Percentiles rank a stretch among this genome's conserved stretches.
These are phyloP conservation scores for Pistacia atlantica DNA, from an alignment of 345 rosid genomes.

Conservation along the genomic window DNA sequence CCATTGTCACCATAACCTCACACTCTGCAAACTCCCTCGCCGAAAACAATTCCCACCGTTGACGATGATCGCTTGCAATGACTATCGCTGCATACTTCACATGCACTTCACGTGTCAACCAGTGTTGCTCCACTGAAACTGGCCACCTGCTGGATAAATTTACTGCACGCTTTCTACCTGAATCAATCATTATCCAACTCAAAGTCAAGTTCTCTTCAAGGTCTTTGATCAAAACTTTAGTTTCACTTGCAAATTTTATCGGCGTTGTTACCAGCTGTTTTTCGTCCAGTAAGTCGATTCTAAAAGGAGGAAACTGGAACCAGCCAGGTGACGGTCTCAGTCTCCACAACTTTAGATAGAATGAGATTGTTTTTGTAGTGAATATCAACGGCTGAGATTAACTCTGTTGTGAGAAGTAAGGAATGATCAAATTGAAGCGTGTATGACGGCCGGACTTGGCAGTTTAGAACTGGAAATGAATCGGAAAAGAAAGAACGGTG, in stretches of 20 bases:
- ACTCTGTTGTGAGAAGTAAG: constrained; percentile 12
- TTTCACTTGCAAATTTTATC: constrained; percentile 18
- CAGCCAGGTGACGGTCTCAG: constrained; percentile 48
- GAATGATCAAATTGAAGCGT: constrained; percentile 6
- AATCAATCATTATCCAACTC: constrained; percentile 75
- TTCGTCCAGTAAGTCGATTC: constrained; percentile 58
- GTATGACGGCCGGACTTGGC: not conserved
- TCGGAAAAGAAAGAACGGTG: constrained; percentile 70
- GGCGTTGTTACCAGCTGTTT: constrained; percentile 44
- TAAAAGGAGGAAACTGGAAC: constrained; percentile 62
- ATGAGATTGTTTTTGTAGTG: constrained; percentile 40
- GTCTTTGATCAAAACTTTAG: constrained; percentile 40
- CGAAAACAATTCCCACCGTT: constrained; percentile 13
- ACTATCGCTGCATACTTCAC: constrained; percentile 45
- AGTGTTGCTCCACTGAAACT: constrained; percentile 58
- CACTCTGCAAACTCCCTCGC: constrained; percentile 39
- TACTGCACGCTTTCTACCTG: constrained; percentile 48
- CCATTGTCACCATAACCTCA: constrained; percentile 40
- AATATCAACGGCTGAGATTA: constrained; percentile 84
- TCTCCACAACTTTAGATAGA: constrained; percentile 48
- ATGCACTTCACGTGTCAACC: constrained; percentile 69
- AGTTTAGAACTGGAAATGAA: constrained; percentile 43
- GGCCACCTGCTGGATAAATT: constrained; percentile 63
- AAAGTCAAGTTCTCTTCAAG: constrained; percentile 52
- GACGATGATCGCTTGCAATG: constrained; percentile 22